Evolutionary conservation across 1,284 basidiomycete genomes (phyloP), one percentile per base, ranked within the genome.

Genomic region (Vanrija sp.): DNA sequence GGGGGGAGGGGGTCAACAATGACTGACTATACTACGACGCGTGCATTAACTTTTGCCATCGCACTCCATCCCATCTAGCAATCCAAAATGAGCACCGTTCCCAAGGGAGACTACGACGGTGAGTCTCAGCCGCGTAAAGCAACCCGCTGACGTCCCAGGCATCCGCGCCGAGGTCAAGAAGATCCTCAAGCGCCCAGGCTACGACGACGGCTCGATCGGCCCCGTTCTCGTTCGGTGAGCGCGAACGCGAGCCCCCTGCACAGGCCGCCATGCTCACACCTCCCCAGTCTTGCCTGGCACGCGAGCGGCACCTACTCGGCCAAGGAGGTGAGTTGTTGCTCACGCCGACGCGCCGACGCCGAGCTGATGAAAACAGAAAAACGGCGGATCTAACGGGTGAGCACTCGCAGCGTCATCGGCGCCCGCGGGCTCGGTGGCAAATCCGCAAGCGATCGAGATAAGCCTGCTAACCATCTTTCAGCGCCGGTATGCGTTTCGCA

Each of bases 281-380:
- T n/a, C 16, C 16, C n/a, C 43, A 73, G 80, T 59, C 72, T 81
- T 36, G 80, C 80, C 47, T 81, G 81, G 80, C 80, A 81, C 69
- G 75, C 78, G 12, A 74, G 71, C 35, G 80, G 80, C 19, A 80
- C 78, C 27, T 74, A 72, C 61, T 64, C 64, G 50, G 54, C 65
- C 44, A 68, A 72, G 18, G 67, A 66, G 52, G 67, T 69, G 45
- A 65, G 69, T 46, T 16, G 5, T 25, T 19, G 3, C 9, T 22
- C 14, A 5, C 4, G 18, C 10, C 23, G 31, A 14, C 4, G 31
- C 19, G 16, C 37, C 41, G 42, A 44, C 15, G 23, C 20, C 12
- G 36, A 15, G 42, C 60, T 64, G 52, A 62, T 52, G 25, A 20
- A 35, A 22, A 67, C 60, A 54, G 72, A 71, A 79, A 55, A 80